Conservation (phyloP, 2,329 filamentous ascomycete species). For the Pseudocercospora musae region DNA sequence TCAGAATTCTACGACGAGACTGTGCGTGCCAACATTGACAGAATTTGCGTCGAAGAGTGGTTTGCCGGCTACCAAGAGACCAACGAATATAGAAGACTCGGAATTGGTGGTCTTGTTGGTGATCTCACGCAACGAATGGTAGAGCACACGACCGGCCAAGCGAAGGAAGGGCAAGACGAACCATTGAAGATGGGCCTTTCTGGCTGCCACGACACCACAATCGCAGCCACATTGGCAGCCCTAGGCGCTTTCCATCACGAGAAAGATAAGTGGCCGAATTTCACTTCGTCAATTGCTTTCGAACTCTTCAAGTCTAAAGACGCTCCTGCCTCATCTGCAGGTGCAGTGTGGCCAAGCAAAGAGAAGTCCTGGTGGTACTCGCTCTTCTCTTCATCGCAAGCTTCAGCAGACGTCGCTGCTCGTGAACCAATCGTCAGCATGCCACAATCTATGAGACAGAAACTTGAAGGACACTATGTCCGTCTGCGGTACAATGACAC, state of each 20-base stretch:
- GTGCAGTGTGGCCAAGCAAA: constrained; percentile 19
- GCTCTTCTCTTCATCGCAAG: constrained; percentile 23
- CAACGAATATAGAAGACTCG: constrained; percentile 80
- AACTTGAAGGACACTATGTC: constrained; percentile 76
- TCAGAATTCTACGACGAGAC: constrained; percentile 81
- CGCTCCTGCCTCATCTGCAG: constrained; percentile 21
- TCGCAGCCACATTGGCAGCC: constrained; percentile 73
- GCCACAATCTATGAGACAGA: constrained; percentile 54
- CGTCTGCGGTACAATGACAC: constrained; percentile 87
- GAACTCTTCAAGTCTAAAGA: constrained; percentile 71
- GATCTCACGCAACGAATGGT: constrained; percentile 65
- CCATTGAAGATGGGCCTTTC: constrained; percentile 71
- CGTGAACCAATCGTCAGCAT: constrained; percentile 59
- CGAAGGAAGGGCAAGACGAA: constrained; percentile 41
- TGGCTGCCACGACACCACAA: constrained; percentile 90
- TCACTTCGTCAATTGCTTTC: constrained; percentile 85
- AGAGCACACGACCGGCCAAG: constrained; percentile 38
- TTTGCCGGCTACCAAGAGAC: constrained; percentile 82
- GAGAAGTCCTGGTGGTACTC: constrained; percentile 30
- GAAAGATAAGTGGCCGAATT: constrained; percentile 77
- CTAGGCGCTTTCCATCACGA: constrained; percentile 71
- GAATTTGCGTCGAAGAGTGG: constrained; percentile 86
- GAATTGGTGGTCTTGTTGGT: constrained; percentile 80
- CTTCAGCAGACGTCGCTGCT: constrained; percentile 15
- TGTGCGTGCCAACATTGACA: constrained; percentile 64